Percentiles rank a stretch among this genome's conserved stretches.
Evolutionary conservation across 2,329 filamentous ascomycete genomes (phyloP).

Genomic region (Talaromyces verruculosus): DNA sequence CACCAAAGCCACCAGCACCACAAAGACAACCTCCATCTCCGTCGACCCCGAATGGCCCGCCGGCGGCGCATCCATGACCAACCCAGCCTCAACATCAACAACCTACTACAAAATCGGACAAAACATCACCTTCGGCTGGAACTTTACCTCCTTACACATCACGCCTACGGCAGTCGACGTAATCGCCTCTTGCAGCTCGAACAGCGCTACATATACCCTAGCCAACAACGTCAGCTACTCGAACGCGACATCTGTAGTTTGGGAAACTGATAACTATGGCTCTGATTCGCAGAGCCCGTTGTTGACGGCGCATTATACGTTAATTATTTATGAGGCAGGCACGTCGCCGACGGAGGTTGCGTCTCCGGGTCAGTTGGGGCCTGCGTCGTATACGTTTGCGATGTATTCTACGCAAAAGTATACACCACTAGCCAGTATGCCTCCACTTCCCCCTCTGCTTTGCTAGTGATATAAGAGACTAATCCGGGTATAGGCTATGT

Average conservation of each 20-base stretch:
- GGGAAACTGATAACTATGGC: slow-evolving; percentile 61
- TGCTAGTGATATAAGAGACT: background rate
- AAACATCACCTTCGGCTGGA: slow-evolving; percentile 65
- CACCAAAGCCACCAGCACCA: slow-evolving; percentile 12
- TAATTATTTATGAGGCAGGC: slow-evolving; percentile 61
- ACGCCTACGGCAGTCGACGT: slow-evolving; percentile 62
- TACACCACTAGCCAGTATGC: slow-evolving; percentile 51
- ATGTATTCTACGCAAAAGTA: slow-evolving; percentile 61
- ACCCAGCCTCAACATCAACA: slow-evolving; percentile 52
- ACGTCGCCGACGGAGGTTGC: slow-evolving; percentile 54
- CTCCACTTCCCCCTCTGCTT: background rate
- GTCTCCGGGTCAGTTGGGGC: slow-evolving; percentile 56
- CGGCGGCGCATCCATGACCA: slow-evolving; percentile 63
- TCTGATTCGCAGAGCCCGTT: slow-evolving; percentile 52
- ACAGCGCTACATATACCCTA: slow-evolving; percentile 62
- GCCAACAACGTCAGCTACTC: slow-evolving; percentile 58
- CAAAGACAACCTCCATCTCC: slow-evolving; percentile 38
- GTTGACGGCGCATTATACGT: slow-evolving; percentile 61
- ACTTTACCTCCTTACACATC: slow-evolving; percentile 63
- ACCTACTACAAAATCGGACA: slow-evolving; percentile 66
- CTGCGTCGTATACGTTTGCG: slow-evolving; percentile 57
- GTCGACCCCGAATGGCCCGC: slow-evolving; percentile 56
- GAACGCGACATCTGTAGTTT: slow-evolving; percentile 55
- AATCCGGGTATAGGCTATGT: slow-evolving; percentile 32
- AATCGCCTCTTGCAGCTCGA: slow-evolving; percentile 60